Evolutionary conservation across 257 asterid species (phyloP).

Genomic region (Ilex aquifolium): DNA sequence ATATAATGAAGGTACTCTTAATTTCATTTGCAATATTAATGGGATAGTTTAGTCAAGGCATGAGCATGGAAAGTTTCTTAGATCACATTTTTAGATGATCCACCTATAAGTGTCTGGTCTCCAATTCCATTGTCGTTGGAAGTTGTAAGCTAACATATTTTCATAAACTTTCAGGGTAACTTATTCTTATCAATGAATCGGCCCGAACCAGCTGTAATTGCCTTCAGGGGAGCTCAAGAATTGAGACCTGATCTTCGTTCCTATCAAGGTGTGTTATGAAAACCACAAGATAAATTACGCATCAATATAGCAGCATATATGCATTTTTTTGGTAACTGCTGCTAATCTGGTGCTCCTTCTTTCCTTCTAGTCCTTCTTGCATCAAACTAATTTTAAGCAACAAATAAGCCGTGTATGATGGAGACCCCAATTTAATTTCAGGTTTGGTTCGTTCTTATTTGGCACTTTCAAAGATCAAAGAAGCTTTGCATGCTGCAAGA

Average conservation of each 20-base stretch:
- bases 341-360: not conserved
- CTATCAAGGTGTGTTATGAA: conserved; percentile 61
- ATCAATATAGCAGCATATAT: too few species aligned
- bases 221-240: conserved; percentile 89
- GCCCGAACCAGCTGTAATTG: conserved; percentile 80
- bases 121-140: not conserved
- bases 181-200: conserved; percentile 77
- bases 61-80: not conserved
- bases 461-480: conserved; percentile 80
- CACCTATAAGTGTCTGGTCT: not conserved
- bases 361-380: not conserved
- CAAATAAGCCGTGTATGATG: conserved; percentile 3
- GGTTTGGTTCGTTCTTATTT: conserved; percentile 90
- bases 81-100: not conserved
- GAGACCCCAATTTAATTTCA: conserved; percentile 26
- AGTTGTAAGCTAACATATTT: not conserved
- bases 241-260: conserved; percentile 97
- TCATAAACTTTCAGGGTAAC: conserved; percentile 63
- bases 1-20: conserved; percentile 76
- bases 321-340: not conserved
- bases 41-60: not conserved
- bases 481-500: conserved; percentile 89
- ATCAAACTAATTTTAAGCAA: conserved; percentile 2
- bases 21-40: conserved; percentile 7
- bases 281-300: not conserved